Evolutionary conservation across 176 grass and related monocot genomes (phyloP).

Genomic region (Rhynchospora breviuscula): DNA sequence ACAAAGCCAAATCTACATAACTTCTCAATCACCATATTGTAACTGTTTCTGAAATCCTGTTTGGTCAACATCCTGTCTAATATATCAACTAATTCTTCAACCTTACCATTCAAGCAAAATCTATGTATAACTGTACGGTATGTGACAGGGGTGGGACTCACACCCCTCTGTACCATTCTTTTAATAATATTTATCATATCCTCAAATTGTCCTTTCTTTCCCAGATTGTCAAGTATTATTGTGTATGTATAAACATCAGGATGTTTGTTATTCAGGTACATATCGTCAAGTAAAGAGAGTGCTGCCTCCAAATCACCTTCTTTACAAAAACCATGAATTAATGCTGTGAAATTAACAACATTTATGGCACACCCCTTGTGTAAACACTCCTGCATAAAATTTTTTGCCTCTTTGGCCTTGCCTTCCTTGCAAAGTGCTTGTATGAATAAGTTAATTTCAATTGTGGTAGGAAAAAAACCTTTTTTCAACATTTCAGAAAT

Average conservation of each 20-base stretch:
- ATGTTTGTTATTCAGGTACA: slow-evolving; percentile 91
- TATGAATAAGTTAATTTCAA: slow-evolving; percentile 86
- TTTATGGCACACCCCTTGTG: slow-evolving; percentile 78
- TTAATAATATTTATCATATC: slow-evolving; percentile 64
- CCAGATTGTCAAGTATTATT: slow-evolving; percentile 71
- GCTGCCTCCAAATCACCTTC: slow-evolving; percentile 72
- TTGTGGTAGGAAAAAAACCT: slow-evolving; percentile 71
- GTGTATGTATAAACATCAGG: slow-evolving; percentile 92
- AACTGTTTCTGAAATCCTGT: slow-evolving; percentile 50
- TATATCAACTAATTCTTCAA: slow-evolving; percentile 67
- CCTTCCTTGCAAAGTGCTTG: slow-evolving; percentile 67
- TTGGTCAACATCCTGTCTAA: slow-evolving; percentile 71
- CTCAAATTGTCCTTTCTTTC: slow-evolving; percentile 70
- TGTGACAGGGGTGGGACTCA: slow-evolving; percentile 75
- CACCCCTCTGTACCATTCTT: slow-evolving; percentile 83
- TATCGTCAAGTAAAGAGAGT: slow-evolving; percentile 83
- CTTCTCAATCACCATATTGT: slow-evolving; percentile 91
- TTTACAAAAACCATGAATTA: slow-evolving; percentile 85
- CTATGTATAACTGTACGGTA: slow-evolving; percentile 90
- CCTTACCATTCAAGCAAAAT: slow-evolving; percentile 56
- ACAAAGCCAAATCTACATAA: slow-evolving; percentile 66
- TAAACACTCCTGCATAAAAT: slow-evolving; percentile 86
- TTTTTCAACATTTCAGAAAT: slow-evolving; percentile 75
- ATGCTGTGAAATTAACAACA: slow-evolving; percentile 93
- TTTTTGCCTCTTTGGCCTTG: slow-evolving; percentile 57